Evolutionary conservation across 495 filamentous ascomycete species (phyloP), one percentile per base, ranked within the genome.

Genomic region (Hypomontagnella submonticulosa): DNA sequence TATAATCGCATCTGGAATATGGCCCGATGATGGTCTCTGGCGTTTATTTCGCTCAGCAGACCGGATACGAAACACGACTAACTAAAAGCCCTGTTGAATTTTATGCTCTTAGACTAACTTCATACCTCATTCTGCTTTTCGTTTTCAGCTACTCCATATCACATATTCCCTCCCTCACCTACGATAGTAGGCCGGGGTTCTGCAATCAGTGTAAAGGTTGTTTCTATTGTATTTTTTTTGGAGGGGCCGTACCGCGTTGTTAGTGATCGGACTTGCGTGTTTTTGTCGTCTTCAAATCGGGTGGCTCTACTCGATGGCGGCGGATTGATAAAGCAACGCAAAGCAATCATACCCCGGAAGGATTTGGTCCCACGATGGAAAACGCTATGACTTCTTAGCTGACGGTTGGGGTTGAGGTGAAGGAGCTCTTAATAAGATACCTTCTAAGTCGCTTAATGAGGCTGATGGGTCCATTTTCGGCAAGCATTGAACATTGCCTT

Each of bases 1-100:
- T 57, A 44, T 73, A 54, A 47, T 70, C 71, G 69, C 71, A 74
- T 74, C 63, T 72, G 71, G 71, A 66, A 63, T 63, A 70, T 55
- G 69, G 71, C 48, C 54, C 23, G 23, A 69, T 69, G 23, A 69
- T 69, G 62, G 68, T 62, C 60, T 60, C 46, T 59, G 64, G 61
- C 65, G 71, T 56, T 50, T 67, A 36, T 65, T 47, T 63, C 63
- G 59, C 60, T 63, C 47, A 60, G 62, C 69, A 62, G 67, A 61
- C 57, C 67, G 61, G 67, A 69, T 27, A 71, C 68, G 70, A 71
- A 70, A 70, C 49, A 72, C 60, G 67, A 73, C 52, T 57, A 63
- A 57, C 40, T 42, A 37, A 71, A 73, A 71, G 66, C 43, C 60
- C 61, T 66, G 36, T 67, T 54, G 51, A 44, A 43, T 38, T 42